Evolutionary conservation across 805 yeast genomes (phyloP), one percentile per base, ranked within the genome.

Genomic region (Cyberlindnera maclurae): DNA sequence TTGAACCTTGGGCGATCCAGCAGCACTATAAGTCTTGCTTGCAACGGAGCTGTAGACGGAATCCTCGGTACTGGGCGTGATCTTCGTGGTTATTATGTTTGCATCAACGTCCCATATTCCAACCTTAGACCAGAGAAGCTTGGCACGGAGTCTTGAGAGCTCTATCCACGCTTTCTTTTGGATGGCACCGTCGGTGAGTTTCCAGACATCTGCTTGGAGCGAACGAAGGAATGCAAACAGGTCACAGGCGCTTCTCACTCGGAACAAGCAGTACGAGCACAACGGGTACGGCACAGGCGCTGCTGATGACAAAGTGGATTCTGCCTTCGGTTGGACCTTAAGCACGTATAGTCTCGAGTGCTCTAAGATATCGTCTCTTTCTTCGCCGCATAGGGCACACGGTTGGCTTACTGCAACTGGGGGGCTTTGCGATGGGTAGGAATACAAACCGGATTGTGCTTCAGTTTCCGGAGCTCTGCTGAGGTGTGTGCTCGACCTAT

Each of bases 371-470:
- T 79, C 86, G 52, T 73, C 71, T 43, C 95, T 70, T 11, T 62
- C 55, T 58, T 89, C 97, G 5, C 89, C 90, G 64, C 97, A 90
- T 31, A 90, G 66, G 4, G 88, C 69, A 62, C 97, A 90, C 5
- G 88, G 77, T 2, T 77, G 76, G 36, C 71, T 68, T 16, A 83
- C 73, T 0, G 95, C 95, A 13, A 83, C 78, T 1, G 95, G 90
- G 6, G 77, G 80, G 3, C 74, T 66, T 39, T 65, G 60, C 4
- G 57, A 46, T 7, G 76, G 74, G 42, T 62, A 70, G 15, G 67
- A 59, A 44, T 65, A 71, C 34, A 70, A 41, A 38, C 63, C 68
- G 0, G 63, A 44, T 12, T 64, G 62, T 12, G 49, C 36, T 16
- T 54, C 54, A 1, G 52, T 24, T 11, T 38, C 49, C 12, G 47